Conservation (phyloP, 805 yeast species). For the Cyberlindnera mycetangii region DNA sequence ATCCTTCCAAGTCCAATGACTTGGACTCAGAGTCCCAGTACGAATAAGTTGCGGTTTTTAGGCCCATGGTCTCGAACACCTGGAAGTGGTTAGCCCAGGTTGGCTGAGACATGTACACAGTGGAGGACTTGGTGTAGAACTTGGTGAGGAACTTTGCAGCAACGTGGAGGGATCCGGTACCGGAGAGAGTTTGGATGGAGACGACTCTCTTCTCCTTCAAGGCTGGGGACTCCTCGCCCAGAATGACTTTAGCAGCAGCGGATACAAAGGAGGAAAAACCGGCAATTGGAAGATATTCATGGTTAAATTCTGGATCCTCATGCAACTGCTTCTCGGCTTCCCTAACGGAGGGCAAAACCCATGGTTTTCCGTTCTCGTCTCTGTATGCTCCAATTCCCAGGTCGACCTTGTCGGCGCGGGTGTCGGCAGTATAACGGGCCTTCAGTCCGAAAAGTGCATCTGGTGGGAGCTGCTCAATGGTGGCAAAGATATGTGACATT, state of each 20-base stretch:
- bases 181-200: slow-evolving; percentile 76
- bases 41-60: slow-evolving; percentile 67
- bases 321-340: slow-evolving; percentile 66
- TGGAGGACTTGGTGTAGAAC: slow-evolving; percentile 35
- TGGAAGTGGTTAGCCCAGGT: slow-evolving; percentile 98
- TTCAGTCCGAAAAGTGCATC: slow-evolving; percentile 86
- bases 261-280: slow-evolving; percentile 68
- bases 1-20: slow-evolving; percentile 68
- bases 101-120: slow-evolving; percentile 76
- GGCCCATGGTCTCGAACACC: slow-evolving; percentile 71
- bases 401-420: slow-evolving; percentile 69
- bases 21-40: slow-evolving; percentile 80
- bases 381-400: slow-evolving; percentile 82
- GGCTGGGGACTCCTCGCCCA: slow-evolving; percentile 59
- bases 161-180: slow-evolving; percentile 89
- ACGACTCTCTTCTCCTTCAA: slow-evolving; percentile 46
- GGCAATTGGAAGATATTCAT: slow-evolving; percentile 82
- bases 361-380: slow-evolving; percentile 66
- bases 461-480: slow-evolving; percentile 66
- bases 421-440: slow-evolving; percentile 58
- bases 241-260: slow-evolving; percentile 70
- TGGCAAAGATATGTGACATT: slow-evolving; percentile 38
- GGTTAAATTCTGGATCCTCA: slow-evolving; percentile 61
- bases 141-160: slow-evolving; percentile 56
- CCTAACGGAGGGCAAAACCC: slow-evolving; percentile 67